Base-by-base conservation (phyloP, 768 basidiomycete species). In the Tylopilus vinaceipallidus region DNA sequence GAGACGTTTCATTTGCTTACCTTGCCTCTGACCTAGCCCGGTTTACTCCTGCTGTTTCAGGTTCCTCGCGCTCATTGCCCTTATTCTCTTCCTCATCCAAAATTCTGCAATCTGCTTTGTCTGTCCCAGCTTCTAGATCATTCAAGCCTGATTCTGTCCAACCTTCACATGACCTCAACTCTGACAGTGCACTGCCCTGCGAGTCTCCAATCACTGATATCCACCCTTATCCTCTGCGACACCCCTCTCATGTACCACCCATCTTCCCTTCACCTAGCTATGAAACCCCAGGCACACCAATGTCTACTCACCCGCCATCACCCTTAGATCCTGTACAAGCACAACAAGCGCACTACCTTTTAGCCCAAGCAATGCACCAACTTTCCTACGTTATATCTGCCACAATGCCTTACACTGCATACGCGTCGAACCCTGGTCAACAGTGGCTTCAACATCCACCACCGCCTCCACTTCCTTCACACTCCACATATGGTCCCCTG, bases 311-410 rank as follows among this genome's bases (percentile, higher is more conserved):
- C 27, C 66, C 47, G n/a, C 68, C 54, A 32, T 56, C 56, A 20
- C 57, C 57, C 23, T 23, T 67, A 11, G 61, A 69, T 54, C 63
- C 61, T 22, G 37, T 49, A 27, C 67, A 68, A 47, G 41, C 66
- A n/a, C 67, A 70, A n/a, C 65, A 73, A n/a, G 67, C 65, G 26
- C 73, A 75, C 17, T 61, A 62, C 38, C 60, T 68, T 40, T 43
- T 75, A 30, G 65, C 64, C 6, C 75, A 75, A 50, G 73, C 73
- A 12, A 69, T 75, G 62, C 70, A 73, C 6, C 66, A 72, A 30
- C 55, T 75, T 26, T 69, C 75, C 16, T 77, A 69, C 49, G 41
- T 75, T 11, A 54, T 75, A 47, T 70, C 67, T 29, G 47, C 60
- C 8, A 59, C 64, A 0, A 62, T 71, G 37, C 63, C 61, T 45